Evolutionary conservation across 192 early-diverging fungal species (phyloP).

Genomic region (Oehlia diaphana): DNA sequence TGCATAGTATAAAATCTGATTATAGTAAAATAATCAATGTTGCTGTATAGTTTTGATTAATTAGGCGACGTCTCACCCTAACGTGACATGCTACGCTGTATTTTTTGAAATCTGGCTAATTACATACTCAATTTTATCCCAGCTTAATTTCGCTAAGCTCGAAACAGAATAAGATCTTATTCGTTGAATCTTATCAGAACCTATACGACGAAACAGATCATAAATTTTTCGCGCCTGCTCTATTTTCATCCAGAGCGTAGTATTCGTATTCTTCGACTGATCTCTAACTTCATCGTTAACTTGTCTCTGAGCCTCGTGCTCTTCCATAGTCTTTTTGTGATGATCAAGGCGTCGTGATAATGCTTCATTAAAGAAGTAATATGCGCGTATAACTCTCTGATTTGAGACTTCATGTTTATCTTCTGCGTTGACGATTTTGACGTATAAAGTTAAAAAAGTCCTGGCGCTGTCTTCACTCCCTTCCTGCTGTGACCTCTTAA

Average conservation of each 20-base stretch:
- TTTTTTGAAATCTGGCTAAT: too few relatives aligned
- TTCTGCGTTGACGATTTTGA: not conserved
- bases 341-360: not conserved
- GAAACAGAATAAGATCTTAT: conserved; percentile 19
- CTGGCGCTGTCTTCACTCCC: not conserved
- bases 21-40: too few relatives aligned
- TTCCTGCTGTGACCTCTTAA: not conserved
- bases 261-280: conserved; percentile 1
- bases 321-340: not conserved
- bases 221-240: conserved; percentile 8
- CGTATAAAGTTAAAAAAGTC: not conserved
- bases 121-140: conserved; percentile 7
- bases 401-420: not conserved
- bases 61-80: too few relatives aligned
- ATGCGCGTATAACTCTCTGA: not conserved
- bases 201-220: conserved; percentile 5
- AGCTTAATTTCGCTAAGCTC: conserved; percentile 1
- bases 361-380: conserved; percentile 13
- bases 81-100: too few relatives aligned
- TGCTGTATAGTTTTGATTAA: too few relatives aligned
- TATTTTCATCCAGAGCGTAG: not conserved
- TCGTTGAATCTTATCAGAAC: conserved; percentile 1
- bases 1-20: too few relatives aligned
- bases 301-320: not conserved
- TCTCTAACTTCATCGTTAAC: conserved; percentile 9